These are phyloP conservation scores for Euphorbia tirucalli DNA, from an alignment of 345 rosid genomes.

Conservation along the genomic window DNA sequence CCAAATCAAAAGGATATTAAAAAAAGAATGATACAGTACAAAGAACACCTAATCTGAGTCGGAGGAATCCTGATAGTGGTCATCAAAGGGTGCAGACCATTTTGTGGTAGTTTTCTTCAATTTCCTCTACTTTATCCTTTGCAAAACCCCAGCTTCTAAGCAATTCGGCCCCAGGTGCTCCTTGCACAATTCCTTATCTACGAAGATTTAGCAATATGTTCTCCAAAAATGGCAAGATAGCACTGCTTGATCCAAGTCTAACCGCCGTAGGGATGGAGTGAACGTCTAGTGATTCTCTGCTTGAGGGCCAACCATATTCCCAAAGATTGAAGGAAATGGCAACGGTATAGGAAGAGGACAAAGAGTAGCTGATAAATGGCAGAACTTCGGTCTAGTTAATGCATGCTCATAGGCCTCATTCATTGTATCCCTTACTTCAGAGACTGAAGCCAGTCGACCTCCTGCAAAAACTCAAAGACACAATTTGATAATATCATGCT, in stretches of 20 bases:
- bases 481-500: background rate
- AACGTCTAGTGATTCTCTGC: conserved; percentile 69
- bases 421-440: conserved; percentile 62
- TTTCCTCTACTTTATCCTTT: conserved; percentile 71
- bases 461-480: conserved; percentile 27
- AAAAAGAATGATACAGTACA: background rate
- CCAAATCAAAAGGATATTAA: too few relatives aligned
- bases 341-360: conserved; percentile 87
- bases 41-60: conserved; percentile 55
- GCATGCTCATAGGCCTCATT: conserved; percentile 46
- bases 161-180: conserved; percentile 62
- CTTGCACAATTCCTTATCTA: conserved; percentile 53
- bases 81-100: conserved; percentile 56
- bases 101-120: conserved; percentile 61
- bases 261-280: conserved; percentile 74
- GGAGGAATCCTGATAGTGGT: conserved; percentile 35
- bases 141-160: conserved; percentile 82
- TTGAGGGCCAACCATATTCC: conserved; percentile 50
- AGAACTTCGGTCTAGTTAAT: conserved; percentile 48
- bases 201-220: conserved; percentile 52
- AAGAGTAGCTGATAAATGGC: conserved; percentile 64
- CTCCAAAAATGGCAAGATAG: conserved; percentile 67
- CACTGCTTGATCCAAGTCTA: conserved; percentile 64
- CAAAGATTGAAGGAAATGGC: conserved; percentile 88
- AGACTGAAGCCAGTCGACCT: conserved; percentile 45